These are phyloP conservation scores for Pseudoperonospora humuli DNA, from an alignment of 352 stramenopile genomes.

Conservation along the genomic window DNA sequence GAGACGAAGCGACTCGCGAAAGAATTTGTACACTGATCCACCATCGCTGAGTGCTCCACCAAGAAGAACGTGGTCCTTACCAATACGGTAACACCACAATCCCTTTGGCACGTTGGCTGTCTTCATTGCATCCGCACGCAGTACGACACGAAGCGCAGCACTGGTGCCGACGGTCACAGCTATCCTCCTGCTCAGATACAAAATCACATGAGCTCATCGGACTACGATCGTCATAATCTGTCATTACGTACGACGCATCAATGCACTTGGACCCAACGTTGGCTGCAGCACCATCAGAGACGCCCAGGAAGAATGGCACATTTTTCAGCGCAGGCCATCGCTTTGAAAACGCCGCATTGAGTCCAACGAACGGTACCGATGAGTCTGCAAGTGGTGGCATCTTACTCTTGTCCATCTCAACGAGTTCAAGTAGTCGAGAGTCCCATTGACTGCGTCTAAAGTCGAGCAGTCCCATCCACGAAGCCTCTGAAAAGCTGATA, in stretches of 20 bases:
- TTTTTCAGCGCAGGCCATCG: constrained; percentile 66
- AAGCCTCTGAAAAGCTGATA: constrained; percentile 92
- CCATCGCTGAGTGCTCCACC: constrained; percentile 94
- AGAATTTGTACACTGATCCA: constrained; percentile 93
- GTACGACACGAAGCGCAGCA: constrained; percentile 86
- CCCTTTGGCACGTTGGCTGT: constrained; percentile 74
- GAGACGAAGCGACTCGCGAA: constrained; percentile 62
- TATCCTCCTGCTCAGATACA: constrained; percentile 50
- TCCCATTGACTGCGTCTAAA: constrained; percentile 85
- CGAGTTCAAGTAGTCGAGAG: constrained; percentile 57
- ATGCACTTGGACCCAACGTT: constrained; percentile 93
- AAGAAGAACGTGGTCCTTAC: constrained; percentile 78
- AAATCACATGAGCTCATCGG: constrained; percentile 2
- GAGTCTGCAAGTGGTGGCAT: constrained; percentile 68
- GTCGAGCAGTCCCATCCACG: constrained; percentile 91
- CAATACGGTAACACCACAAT: constrained; percentile 92
- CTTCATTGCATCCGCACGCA: constrained; percentile 43
- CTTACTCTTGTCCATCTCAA: constrained; percentile 60
- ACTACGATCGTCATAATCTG: not conserved
- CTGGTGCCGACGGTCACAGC: constrained; percentile 93
- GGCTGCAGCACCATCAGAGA: constrained; percentile 90
- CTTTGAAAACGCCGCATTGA: constrained; percentile 44
- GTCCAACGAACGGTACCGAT: constrained; percentile 46
- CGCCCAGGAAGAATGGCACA: constrained; percentile 82
- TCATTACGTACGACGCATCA: constrained; percentile 42